Conservation (phyloP, 2,329 filamentous ascomycete species). For the Didymella pinodella region DNA sequence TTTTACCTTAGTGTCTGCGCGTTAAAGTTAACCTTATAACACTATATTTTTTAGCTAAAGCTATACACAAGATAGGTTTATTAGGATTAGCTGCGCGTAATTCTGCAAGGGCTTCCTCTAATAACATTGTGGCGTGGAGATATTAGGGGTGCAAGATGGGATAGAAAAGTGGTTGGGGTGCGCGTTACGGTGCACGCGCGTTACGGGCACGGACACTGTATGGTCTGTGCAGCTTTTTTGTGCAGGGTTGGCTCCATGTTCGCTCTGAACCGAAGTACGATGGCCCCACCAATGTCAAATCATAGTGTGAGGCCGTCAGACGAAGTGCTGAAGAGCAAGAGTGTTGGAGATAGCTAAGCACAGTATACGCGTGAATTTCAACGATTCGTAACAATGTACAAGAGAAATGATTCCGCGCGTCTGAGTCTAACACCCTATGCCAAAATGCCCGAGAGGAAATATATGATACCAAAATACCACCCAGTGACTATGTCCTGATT, state of each 20-base stretch:
- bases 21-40: too few relatives aligned
- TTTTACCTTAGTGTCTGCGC: too few relatives aligned
- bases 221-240: constrained; percentile 27
- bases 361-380: not conserved
- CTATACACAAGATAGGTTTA: too few relatives aligned
- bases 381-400: not conserved
- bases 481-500: not conserved
- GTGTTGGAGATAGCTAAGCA: not conserved
- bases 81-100: too few relatives aligned
- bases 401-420: not conserved
- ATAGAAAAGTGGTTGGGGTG: too few relatives aligned
- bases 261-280: not conserved
- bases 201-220: too few relatives aligned
- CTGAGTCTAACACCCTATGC: not conserved
- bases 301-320: not conserved
- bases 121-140: too few relatives aligned
- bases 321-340: not conserved
- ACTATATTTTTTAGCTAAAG: too few relatives aligned
- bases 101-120: too few relatives aligned
- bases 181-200: too few relatives aligned
- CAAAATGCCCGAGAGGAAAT: not conserved
- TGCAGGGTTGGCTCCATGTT: constrained; percentile 10
- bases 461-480: constrained; percentile 1
- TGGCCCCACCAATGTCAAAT: not conserved
- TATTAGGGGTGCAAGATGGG: too few relatives aligned